Percentiles rank a stretch among this genome's conserved stretches.
phyloP scores from a whole-genome alignment of 306 rosid genomes.

The Cicer bijugum region DNA sequence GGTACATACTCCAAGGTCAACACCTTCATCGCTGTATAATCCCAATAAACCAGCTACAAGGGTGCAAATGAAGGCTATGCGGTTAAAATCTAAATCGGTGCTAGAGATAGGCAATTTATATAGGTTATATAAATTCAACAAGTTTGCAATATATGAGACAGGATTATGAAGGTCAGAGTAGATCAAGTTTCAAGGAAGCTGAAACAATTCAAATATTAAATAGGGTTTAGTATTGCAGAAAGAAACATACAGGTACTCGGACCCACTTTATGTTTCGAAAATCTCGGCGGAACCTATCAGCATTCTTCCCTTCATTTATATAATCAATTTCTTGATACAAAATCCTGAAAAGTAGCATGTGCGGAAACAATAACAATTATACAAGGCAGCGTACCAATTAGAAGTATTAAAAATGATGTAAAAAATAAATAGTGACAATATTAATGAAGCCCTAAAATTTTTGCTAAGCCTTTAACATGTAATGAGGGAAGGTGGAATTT shows the following conservation, averaged over 20 bases:
- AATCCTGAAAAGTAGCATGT: constrained; percentile 62
- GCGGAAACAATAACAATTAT: constrained; percentile 27
- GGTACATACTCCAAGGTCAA: constrained; percentile 94
- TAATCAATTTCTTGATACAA: constrained; percentile 94
- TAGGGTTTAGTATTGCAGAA: constrained; percentile 44
- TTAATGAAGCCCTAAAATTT: constrained; percentile 5
- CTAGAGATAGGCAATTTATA: constrained; percentile 21
- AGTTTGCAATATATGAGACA: constrained; percentile 5
- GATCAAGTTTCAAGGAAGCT: constrained; percentile 27
- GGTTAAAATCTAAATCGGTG: constrained; percentile 2
- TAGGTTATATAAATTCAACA: constrained; percentile 24
- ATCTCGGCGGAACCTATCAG: constrained; percentile 84
- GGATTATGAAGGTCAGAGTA: neutral
- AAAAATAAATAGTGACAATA: neutral
- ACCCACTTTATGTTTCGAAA: constrained; percentile 93
- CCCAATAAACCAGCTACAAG: constrained; percentile 85
- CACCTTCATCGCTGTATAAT: constrained; percentile 83
- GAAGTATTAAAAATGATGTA: neutral
- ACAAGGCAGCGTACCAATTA: neutral
- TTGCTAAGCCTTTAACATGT: neutral
- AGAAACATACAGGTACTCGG: constrained; percentile 91
- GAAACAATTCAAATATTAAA: constrained; percentile 28
- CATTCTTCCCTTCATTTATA: constrained; percentile 91
- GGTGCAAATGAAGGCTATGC: constrained; percentile 26
- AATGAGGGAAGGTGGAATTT: constrained; percentile 22